Base-by-base conservation (phyloP, 2,329 filamentous ascomycete genomes). In the Aureobasidium namibiae region DNA sequence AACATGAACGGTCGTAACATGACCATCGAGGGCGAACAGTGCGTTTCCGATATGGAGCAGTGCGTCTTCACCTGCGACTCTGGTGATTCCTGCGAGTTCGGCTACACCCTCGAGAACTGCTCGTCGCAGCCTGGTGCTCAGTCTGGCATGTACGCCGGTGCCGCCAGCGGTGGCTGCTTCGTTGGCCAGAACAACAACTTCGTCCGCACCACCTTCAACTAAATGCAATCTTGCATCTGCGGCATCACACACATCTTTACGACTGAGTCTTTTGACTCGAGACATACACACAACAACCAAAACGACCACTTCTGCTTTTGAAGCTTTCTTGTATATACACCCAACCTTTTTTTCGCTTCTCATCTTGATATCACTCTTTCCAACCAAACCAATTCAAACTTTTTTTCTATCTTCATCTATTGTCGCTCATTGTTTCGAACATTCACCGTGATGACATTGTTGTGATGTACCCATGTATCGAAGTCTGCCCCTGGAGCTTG, bases 1-100 rank as follows among this genome's bases (percentile, higher is more conserved):
- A 61, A 63, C 59, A 63, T 63, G 61, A 59, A 63, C 24, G 61
- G 61, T 38, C 31, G 49, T 44, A 26, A 29, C 18, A 61, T 61
- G 54, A 38, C 36, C 42, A 61, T 63, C 34, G 38, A 36, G 29
- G 46, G 33, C 16, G 46, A 41, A 5, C 18, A 44, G 45, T 59
- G 57, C 13, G 39, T 45, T 4, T 59, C 57, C 26, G 31, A 45
- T 48, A 59, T 59, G 57, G 39, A 44, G 23, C n/a, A 42, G 45
- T 59, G 57, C 48, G 57, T 59, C 29, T 59, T 59, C 57, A 52
- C 45, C 23, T 59, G 57, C 48, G 39, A 45, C 46, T 52, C 46
- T 21, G 57, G 45, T 31, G 31, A 50, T 29, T 42, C 36, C 14
- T 59, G 57, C 57, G 38, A 42, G 29, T 42, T 44, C 29, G 57